phyloP scores from a whole-genome alignment of 768 basidiomycete genomes.

The Macrocybe gigantea region DNA sequence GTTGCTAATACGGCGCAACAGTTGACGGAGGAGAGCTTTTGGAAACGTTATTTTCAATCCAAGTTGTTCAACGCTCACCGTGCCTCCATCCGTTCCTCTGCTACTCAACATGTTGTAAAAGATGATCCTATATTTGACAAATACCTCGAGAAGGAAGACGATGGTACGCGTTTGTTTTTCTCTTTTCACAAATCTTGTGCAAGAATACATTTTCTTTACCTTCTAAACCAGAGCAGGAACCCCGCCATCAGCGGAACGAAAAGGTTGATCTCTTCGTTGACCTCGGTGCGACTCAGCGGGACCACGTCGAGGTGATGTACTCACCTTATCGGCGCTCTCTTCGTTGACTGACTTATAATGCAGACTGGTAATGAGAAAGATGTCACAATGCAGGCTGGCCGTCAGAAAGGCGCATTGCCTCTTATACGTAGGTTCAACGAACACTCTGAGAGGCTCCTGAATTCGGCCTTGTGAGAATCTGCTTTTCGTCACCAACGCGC shows the following conservation, averaged over 20 bases:
- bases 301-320: slow-evolving; percentile 73
- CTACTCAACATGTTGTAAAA: slow-evolving; percentile 77
- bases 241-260: slow-evolving; percentile 60
- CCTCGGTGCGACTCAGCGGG: slow-evolving; percentile 83
- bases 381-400: slow-evolving; percentile 92
- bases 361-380: slow-evolving; percentile 90
- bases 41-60: slow-evolving; percentile 95
- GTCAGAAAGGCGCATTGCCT: slow-evolving; percentile 81
- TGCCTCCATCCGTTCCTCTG: slow-evolving; percentile 85
- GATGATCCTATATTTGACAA: slow-evolving; percentile 93
- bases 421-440: slow-evolving; percentile 97
- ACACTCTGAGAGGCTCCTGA: slow-evolving; percentile 86
- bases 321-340: background rate
- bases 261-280: slow-evolving; percentile 76
- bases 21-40: slow-evolving; percentile 90
- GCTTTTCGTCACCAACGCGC: background rate
- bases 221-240: slow-evolving; percentile 58
- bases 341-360: background rate
- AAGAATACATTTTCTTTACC: slow-evolving; percentile 1
- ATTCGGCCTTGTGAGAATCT: slow-evolving; percentile 59
- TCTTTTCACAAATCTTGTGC: background rate
- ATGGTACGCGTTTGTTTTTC: slow-evolving; percentile 48
- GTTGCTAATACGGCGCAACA: slow-evolving; percentile 22
- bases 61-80: slow-evolving; percentile 94
- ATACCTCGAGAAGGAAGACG: slow-evolving; percentile 94